Base-by-base conservation (phyloP, 371 early-diverging fungal genomes). In the Mortierella sp. region DNA sequence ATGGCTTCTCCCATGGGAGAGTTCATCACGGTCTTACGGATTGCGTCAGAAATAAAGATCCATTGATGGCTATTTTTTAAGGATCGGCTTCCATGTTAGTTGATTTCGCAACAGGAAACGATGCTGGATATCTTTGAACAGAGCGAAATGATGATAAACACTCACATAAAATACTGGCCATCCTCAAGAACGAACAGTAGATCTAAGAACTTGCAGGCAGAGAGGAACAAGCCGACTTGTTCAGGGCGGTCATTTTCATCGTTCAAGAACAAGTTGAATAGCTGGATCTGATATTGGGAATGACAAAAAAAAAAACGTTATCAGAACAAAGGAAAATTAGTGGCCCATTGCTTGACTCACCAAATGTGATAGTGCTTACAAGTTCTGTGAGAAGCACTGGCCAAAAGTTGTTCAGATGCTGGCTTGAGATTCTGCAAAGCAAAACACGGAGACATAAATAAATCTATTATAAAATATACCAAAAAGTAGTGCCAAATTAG, bases 201-300 rank as follows among this genome's bases (percentile, higher is more conserved):
- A 72, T 97, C 98, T 43, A 97, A 71, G 74, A 96, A 94, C 84
- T 97, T 97, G 85, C 96, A 96, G 0, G 93, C 94, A 3, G 95
- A 91, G 65, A 96, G 77, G 36, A 95, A 91, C 28, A 95, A 84
- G 62, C 90, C 88, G n/a, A 92, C 89, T 79, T 92, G 92, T 59
- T 94, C 94, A 19, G 89, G 86, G 22, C 86, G 82, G 65, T 88
- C 88, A 40, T 86, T 84, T 24, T 84, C 87, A 50, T 85, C 82
- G 55, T 80, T 72, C 62, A 92, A 69, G 65, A 91, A 90, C 52
- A 85, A 67, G 70, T 84, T 84, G 69, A 89, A 93, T 4, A 92
- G 69, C 41, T 91, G 87, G 83, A 92, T 89, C 88, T 89, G 74
- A n/a, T 58, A 19, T 45, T 33, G 10, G 28, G 28, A 28, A 28